These are phyloP conservation scores for Camillea tinctor DNA, from an alignment of 2,329 filamentous ascomycete genomes.

Conservation along the genomic window DNA sequence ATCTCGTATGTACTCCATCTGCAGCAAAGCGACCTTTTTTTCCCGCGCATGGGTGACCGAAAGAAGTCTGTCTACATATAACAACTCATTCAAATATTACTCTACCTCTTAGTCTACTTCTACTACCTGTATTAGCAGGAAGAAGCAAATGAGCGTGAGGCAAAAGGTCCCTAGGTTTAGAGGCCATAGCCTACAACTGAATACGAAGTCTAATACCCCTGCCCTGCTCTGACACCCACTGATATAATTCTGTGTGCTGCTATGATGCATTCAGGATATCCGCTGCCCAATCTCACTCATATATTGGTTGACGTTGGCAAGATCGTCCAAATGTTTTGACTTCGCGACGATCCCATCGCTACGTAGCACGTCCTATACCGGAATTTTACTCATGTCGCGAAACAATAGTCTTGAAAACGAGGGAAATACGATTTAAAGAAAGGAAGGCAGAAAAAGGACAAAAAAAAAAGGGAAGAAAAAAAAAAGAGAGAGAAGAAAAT, in stretches of 20 bases:
- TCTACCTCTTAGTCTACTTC: neutral
- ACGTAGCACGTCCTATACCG: neutral
- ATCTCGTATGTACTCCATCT: neutral
- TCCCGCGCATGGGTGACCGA: neutral
- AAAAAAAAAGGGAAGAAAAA: no score
- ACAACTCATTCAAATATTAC: neutral
- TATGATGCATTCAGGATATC: neutral
- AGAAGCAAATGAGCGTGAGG: neutral
- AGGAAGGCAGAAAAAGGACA: no score
- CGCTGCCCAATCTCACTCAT: neutral
- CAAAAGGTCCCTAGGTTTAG: neutral
- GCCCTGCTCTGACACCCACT: neutral
- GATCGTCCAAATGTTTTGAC: neutral
- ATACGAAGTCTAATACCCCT: neutral
- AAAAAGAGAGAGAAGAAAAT: no score
- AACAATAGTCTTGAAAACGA: no score
- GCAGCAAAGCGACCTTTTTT: neutral
- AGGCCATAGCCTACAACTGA: neutral
- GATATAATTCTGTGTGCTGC: neutral
- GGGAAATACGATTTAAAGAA: no score
- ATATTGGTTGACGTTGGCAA: neutral
- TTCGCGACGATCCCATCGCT: neutral
- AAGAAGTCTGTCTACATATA: neutral
- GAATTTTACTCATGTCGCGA: neutral
- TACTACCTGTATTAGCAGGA: neutral